Conservation (phyloP, 371 early-diverging fungal species). For the Mortierella polycephala region DNA sequence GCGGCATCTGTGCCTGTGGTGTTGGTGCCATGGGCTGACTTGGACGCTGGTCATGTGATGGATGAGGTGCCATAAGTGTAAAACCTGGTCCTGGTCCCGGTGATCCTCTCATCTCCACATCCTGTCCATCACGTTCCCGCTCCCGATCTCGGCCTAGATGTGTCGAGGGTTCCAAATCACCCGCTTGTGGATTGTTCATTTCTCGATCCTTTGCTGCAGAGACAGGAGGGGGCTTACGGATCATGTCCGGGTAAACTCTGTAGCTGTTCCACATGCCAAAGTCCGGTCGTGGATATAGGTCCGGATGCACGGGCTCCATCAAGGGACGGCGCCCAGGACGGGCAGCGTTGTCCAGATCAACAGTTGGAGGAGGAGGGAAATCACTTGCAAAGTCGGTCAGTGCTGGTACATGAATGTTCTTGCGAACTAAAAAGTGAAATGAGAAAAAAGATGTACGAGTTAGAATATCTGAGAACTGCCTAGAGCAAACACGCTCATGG, state of each 20-base stretch:
- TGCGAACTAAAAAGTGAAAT: constrained; percentile 22
- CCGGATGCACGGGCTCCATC: constrained; percentile 78
- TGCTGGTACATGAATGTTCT: constrained; percentile 53
- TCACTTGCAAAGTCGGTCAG: constrained; percentile 52
- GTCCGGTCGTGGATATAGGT: constrained; percentile 82
- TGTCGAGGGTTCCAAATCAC: constrained; percentile 34
- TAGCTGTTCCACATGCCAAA: constrained; percentile 78
- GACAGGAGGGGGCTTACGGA: constrained; percentile 32
- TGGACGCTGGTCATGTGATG: constrained; percentile 27
- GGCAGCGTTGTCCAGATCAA: constrained; percentile 45
- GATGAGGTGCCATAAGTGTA: constrained; percentile 47
- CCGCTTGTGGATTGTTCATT: constrained; percentile 17
- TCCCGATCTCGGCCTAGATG: constrained; percentile 32
- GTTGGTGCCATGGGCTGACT: constrained; percentile 23
- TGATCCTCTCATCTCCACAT: constrained; percentile 24
- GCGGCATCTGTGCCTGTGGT: constrained; percentile 24
- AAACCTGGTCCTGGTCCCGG: constrained; percentile 31
- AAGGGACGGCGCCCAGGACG: constrained; percentile 57
- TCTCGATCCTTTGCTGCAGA: constrained; percentile 7
- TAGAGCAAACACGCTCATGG: not conserved
- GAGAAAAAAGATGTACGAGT: not conserved
- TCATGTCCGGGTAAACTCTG: constrained; percentile 66
- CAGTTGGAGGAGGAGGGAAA: constrained; percentile 46
- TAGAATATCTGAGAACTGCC: not conserved
- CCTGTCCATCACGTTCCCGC: constrained; percentile 27